Base-by-base conservation (phyloP, 2,329 filamentous ascomycete genomes). In the Thelonectria discophora region DNA sequence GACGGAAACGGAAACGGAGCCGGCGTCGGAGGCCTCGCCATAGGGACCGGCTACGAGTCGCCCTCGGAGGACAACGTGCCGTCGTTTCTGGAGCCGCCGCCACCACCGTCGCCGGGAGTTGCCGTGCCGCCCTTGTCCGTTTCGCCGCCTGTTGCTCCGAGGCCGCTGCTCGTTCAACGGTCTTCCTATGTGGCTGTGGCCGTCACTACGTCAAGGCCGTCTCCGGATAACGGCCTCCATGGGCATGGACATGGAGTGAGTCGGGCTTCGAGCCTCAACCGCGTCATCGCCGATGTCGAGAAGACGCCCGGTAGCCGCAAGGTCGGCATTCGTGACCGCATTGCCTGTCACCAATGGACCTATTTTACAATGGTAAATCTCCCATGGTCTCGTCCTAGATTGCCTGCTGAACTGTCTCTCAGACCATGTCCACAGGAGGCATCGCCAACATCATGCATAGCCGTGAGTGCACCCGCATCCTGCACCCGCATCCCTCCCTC, bases 331-430 rank as follows among this genome's bases (percentile, higher is more conserved):
- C 77, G 79, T 39, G 84, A 85, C 63, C 76, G 84, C 37, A 81
- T 86, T 60, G 79, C 78, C 42, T 86, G 82, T 62, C 81, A 82
- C 64, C 80, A 80, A 68, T 94, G 91, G 91, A 93, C 90, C 0
- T 94, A 88, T 83, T 94, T 93, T 70, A 92, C 90, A 20, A 84
- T 84, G 69, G 69, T 71, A 43, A 5, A 13, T 57, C 57, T 32
- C 24, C 40, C 12, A 15, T 4, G 13, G 10, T 5, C 15, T 9
- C 18, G 17, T 42, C 20, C 18, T 43, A n/a, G 8, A 13, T 20
- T 1, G 40, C 9, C 7, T 24, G 13, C 50, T 63, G 17, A 9
- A 56, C 42, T 63, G 21, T 13, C 21, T 1, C 51, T 40, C 17
- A 71, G 73, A 76, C 68, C 53, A 73, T 85, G 82, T 84, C 84